Evolutionary conservation across 192 early-diverging fungal genomes (phyloP).

Genomic region (Chytriomyces confervae): DNA sequence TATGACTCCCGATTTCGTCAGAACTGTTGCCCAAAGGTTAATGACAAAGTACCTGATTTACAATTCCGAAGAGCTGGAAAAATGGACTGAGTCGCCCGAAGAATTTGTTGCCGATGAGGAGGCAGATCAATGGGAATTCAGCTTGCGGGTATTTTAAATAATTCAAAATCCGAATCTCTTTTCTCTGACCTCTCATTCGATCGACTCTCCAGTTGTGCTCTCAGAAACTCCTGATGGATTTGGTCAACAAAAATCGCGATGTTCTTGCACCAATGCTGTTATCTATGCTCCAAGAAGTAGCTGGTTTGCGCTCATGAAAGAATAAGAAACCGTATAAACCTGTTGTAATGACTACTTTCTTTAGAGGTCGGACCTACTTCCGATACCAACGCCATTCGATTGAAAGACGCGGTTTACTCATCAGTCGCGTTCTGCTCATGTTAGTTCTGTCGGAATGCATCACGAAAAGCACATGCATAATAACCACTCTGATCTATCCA

Average conservation of each 20-base stretch:
- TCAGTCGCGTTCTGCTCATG: constrained; percentile 79
- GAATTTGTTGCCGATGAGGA: constrained; percentile 80
- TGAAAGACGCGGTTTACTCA: constrained; percentile 81
- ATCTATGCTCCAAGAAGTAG: constrained; percentile 60
- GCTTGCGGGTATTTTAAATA: constrained; percentile 61
- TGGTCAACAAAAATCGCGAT: constrained; percentile 71
- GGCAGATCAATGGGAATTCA: constrained; percentile 85
- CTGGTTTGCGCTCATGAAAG: constrained; percentile 38
- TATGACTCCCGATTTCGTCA: constrained; percentile 73
- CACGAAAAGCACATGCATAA: too few relatives aligned
- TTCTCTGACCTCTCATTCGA: too few relatives aligned
- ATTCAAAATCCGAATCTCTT: too few relatives aligned
- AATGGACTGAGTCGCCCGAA: constrained; percentile 88
- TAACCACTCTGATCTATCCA: neutral
- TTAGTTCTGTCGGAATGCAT: neutral
- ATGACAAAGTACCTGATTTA: constrained; percentile 77
- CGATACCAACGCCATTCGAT: constrained; percentile 57
- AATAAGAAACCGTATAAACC: neutral
- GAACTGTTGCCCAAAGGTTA: constrained; percentile 69
- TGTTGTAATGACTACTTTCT: neutral
- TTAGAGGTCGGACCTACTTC: constrained; percentile 32
- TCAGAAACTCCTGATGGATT: constrained; percentile 80
- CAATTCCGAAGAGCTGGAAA: constrained; percentile 69
- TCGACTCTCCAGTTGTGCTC: constrained; percentile 79
- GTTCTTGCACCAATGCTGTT: constrained; percentile 68